These are phyloP conservation scores for Alternaria sp. DNA, from an alignment of 2,329 filamentous ascomycete species.

Conservation along the genomic window DNA sequence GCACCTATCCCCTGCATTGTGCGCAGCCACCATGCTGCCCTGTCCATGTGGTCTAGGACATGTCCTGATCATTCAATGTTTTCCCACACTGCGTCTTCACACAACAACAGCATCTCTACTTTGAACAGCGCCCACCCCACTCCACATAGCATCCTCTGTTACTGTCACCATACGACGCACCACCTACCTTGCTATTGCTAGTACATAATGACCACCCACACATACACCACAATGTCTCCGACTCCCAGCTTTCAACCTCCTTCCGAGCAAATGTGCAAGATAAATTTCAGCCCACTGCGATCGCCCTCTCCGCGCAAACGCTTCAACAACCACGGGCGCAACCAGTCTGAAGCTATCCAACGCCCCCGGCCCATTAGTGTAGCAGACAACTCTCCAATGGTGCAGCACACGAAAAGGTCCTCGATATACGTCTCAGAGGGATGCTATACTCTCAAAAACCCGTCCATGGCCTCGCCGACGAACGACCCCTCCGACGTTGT, in stretches of 20 bases:
- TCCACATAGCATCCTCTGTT: not conserved
- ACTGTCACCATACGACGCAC: not conserved
- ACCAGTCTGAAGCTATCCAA: slow-evolving; percentile 30
- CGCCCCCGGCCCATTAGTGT: slow-evolving; percentile 28
- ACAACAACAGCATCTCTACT: slow-evolving; percentile 14
- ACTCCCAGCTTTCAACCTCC: slow-evolving; percentile 8
- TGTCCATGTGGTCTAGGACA: slow-evolving; percentile 22
- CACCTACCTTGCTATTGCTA: not conserved
- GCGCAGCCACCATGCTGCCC: slow-evolving; percentile 10
- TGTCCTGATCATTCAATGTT: slow-evolving; percentile 16
- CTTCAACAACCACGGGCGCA: slow-evolving; percentile 26
- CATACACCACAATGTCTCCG: slow-evolving; percentile 20
- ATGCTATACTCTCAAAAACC: slow-evolving; percentile 21
- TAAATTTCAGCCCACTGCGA: slow-evolving; percentile 28
- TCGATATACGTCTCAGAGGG: slow-evolving; percentile 37
- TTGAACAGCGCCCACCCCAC: slow-evolving; percentile 1
- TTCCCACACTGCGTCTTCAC: slow-evolving; percentile 11
- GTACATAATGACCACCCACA: slow-evolving; percentile 20
- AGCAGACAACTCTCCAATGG: slow-evolving; percentile 14
- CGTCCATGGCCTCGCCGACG: slow-evolving; percentile 26
- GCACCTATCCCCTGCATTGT: slow-evolving; percentile 26
- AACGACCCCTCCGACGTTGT: slow-evolving; percentile 26
- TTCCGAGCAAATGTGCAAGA: slow-evolving; percentile 24
- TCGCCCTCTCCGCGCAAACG: slow-evolving; percentile 16
- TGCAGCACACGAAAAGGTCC: slow-evolving; percentile 26